Evolutionary conservation across 2,329 filamentous ascomycete genomes (phyloP).

Genomic region (Pseudofabraea citricarpa): DNA sequence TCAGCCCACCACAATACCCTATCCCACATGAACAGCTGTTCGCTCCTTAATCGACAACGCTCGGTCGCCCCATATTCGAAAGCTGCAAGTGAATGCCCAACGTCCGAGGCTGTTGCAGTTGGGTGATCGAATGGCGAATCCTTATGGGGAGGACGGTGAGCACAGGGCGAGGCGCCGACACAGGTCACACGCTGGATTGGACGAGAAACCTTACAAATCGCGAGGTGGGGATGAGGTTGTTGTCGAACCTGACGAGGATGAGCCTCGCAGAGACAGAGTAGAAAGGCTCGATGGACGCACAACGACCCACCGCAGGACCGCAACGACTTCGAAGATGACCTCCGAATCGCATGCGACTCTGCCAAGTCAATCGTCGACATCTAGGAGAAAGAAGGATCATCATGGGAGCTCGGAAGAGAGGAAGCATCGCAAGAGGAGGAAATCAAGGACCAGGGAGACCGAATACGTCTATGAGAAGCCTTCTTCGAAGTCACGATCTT

Average conservation of each 20-base stretch:
- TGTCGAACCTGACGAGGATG: constrained; percentile 16
- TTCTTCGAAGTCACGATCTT: constrained; percentile 5
- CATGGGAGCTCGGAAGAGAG: constrained; percentile 14
- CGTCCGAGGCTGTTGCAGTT: constrained; percentile 11
- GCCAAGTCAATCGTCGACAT: constrained; percentile 12
- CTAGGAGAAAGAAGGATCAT: constrained; percentile 16
- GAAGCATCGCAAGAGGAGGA: constrained; percentile 15
- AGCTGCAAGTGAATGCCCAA: constrained; percentile 10
- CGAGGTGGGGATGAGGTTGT: constrained; percentile 15
- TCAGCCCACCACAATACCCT: constrained; percentile 1
- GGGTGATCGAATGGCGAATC: constrained; percentile 15
- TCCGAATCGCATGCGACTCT: constrained; percentile 21
- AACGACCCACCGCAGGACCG: constrained; percentile 8
- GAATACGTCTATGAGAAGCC: constrained; percentile 18
- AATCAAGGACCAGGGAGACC: constrained; percentile 13
- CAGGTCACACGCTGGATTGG: constrained; percentile 18
- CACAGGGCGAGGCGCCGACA: constrained; percentile 14
- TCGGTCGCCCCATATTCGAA: background rate
- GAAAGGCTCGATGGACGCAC: constrained; percentile 21
- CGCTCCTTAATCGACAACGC: constrained; percentile 8
- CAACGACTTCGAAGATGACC: constrained; percentile 17
- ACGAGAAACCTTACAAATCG: constrained; percentile 12
- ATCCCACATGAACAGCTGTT: constrained; percentile 19
- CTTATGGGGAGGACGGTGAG: constrained; percentile 9
- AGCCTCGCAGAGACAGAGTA: constrained; percentile 20